These are phyloP conservation scores for Solanum piurae DNA, from an alignment of 257 asterid species.

Conservation along the genomic window DNA sequence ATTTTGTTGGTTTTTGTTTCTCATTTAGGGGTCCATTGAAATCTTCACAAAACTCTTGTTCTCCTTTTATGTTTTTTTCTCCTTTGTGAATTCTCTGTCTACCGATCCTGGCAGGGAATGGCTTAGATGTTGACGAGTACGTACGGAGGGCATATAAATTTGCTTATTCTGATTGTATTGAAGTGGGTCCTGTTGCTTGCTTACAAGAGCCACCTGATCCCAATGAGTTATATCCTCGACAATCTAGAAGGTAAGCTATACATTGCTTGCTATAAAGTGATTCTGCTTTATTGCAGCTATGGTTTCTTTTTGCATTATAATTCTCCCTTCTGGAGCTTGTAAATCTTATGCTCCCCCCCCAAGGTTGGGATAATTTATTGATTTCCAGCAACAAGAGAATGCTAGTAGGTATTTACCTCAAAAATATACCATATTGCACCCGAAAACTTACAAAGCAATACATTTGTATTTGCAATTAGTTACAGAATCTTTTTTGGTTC, in stretches of 20 bases:
- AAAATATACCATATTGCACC: not conserved
- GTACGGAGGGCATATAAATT: constrained; percentile 94
- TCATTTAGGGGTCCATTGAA: not conserved
- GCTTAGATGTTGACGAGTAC: constrained; percentile 90
- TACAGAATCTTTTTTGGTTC: not conserved
- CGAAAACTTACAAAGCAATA: not conserved
- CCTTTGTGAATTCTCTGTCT: constrained; percentile 2
- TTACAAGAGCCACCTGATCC: constrained; percentile 98
- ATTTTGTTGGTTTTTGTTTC: not conserved
- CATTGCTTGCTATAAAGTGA: not conserved
- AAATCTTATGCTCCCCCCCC: not conserved
- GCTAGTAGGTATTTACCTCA: not conserved
- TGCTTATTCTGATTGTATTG: constrained; percentile 95
- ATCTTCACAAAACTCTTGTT: not conserved
- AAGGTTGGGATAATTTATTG: not conserved
- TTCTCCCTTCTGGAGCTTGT: not conserved
- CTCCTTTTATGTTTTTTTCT: not conserved
- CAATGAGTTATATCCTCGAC: constrained; percentile 87
- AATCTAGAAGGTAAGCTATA: constrained; percentile 64
- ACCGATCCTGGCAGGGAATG: constrained; percentile 56
- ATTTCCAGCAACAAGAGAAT: not conserved
- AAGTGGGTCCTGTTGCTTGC: constrained; percentile 96
- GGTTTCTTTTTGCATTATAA: not conserved
- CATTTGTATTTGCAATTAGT: not conserved
- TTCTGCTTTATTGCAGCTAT: not conserved